Evolutionary conservation across 768 basidiomycete species (phyloP), one percentile per base, ranked within the genome.

Genomic region (Lentinula edodes): DNA sequence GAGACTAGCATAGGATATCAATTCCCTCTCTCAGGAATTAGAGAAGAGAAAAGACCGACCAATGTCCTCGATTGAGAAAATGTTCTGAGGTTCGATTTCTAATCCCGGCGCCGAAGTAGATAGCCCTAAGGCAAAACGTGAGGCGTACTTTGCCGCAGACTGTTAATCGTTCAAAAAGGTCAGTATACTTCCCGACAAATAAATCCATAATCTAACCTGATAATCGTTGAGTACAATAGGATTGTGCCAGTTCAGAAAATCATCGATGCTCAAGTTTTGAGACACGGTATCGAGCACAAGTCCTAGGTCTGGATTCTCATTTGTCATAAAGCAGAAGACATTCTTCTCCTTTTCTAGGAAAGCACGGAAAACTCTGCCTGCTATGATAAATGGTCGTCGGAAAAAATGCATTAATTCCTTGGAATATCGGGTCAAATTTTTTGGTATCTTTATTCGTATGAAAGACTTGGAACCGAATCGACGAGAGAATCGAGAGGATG

Each of bases 21-120:
- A 15, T 36, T 8, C 15, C 28, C 18, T 13, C 18, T 8, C 16
- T 2, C 28, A 28, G 3, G 28, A 15, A n/a, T 20, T 32, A 56
- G 0, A 15, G 41, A 15, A 46, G 18, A 8, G 45, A 1, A 35
- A 5, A 41, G 15, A 66, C 77, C 46, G 58, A 81, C 82, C 67
- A 36, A 76, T 71, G 45, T 84, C 82, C 5, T 66, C 61, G 12
- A 73, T 71, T 0, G 61, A 52, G 0, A 61, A 42, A 23, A 81
- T 75, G 39, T 78, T 68, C 6, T 63, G 56, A 0, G 64, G 61
- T 0, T 69, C 54, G 1, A 85, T 61, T 5, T 63, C 52, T 6
- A 78, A 62, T 0, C 76, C 80, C 6, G 83, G 83, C 15, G 78
- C 72, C 5, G 83, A 83, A 55, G 77, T 84, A 6, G 83, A 84